Conservation (phyloP, 768 basidiomycete genomes). For the Favolaschia claudopus region DNA sequence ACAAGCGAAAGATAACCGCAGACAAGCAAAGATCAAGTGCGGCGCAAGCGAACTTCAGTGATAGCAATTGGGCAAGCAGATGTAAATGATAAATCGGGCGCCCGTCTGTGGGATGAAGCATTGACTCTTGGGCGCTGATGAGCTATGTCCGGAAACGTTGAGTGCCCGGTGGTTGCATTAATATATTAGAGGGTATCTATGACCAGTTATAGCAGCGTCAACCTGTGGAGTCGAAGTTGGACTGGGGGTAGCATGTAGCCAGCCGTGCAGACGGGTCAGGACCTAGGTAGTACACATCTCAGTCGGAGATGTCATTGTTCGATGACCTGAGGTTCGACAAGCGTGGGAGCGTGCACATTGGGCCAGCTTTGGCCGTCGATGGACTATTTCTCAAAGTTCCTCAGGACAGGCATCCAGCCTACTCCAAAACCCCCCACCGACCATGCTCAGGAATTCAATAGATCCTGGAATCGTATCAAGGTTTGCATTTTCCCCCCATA, state of each 20-base stretch:
- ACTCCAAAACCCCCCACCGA: conserved; percentile 63
- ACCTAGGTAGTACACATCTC: too few species aligned
- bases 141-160: neutral
- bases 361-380: conserved; percentile 43
- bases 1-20: conserved; percentile 3
- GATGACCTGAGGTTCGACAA: too few species aligned
- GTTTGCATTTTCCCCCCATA: conserved; percentile 42
- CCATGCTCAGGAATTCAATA: conserved; percentile 75
- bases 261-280: too few species aligned
- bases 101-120: neutral
- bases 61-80: neutral
- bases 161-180: too few species aligned
- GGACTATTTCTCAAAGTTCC: conserved; percentile 90
- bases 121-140: conserved; percentile 27
- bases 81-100: conserved; percentile 7
- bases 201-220: too few species aligned
- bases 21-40: neutral
- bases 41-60: conserved; percentile 7
- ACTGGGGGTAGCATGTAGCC: too few species aligned
- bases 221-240: too few species aligned
- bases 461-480: conserved; percentile 79
- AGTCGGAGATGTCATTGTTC: too few species aligned
- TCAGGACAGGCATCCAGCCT: conserved; percentile 54
- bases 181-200: too few species aligned
- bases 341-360: neutral